Percentiles rank a stretch among this genome's conserved stretches.
Evolutionary conservation across 208 protist species (phyloP).

Genomic region (Porcisia deanei): DNA sequence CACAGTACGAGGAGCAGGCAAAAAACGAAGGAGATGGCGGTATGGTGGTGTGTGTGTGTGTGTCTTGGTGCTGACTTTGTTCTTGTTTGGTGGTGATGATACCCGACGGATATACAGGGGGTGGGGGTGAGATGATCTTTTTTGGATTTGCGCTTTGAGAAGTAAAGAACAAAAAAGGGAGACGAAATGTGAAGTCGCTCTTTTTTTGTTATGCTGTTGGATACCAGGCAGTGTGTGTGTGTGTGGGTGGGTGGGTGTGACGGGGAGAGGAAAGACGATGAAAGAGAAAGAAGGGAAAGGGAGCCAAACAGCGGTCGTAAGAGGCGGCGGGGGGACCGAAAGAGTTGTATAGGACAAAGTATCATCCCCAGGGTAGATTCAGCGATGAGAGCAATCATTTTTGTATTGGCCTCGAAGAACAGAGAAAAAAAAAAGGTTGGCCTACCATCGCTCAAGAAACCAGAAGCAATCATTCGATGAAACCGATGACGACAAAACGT

Average conservation of each 20-base stretch:
- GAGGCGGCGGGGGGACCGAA: background rate
- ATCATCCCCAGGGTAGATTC: background rate
- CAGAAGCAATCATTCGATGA: background rate
- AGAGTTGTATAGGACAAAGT: background rate
- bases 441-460: background rate
- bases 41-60: background rate
- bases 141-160: background rate
- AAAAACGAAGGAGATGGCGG: background rate
- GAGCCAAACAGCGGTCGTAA: constrained; percentile 16
- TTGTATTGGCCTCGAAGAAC: background rate
- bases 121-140: background rate
- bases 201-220: background rate
- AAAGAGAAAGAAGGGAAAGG: constrained; percentile 5
- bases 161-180: background rate
- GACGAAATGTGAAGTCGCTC: background rate
- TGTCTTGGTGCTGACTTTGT: background rate
- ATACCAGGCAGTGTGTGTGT: background rate
- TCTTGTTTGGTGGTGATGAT: background rate
- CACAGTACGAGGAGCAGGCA: background rate
- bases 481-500: background rate
- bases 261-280: background rate
- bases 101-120: background rate
- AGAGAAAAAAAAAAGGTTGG: constrained; percentile 7
- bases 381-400: background rate
- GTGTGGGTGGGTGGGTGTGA: background rate